A percentile compares a stretch with the other conserved stretches of the same genome.
Conservation (phyloP, 495 filamentous ascomycete species). For the Evernia prunastri region DNA sequence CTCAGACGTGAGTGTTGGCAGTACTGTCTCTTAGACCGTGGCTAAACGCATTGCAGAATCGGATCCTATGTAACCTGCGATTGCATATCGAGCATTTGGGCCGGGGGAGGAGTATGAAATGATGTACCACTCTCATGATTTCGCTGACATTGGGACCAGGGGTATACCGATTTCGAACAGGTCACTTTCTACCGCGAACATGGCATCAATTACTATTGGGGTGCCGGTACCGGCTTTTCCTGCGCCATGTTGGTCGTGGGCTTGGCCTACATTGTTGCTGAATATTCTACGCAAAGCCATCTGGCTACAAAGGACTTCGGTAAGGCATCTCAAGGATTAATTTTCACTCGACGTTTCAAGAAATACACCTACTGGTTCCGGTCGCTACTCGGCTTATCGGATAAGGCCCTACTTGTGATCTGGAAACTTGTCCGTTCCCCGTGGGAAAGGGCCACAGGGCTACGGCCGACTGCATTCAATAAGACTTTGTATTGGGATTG, state of each 20-base stretch:
- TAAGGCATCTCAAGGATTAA: neutral
- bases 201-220: slow-evolving; percentile 30
- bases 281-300: slow-evolving; percentile 32
- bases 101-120: neutral
- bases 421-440: neutral
- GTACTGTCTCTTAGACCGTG: neutral
- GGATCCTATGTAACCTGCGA: slow-evolving; percentile 10
- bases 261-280: slow-evolving; percentile 31
- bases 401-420: neutral
- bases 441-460: neutral
- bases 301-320: slow-evolving; percentile 11
- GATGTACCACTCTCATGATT: neutral
- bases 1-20: slow-evolving; percentile 20
- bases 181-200: slow-evolving; percentile 12
- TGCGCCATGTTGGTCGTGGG: slow-evolving; percentile 28
- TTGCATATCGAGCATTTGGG: slow-evolving; percentile 21
- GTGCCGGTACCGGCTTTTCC: slow-evolving; percentile 28
- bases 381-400: neutral
- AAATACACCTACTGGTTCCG: slow-evolving; percentile 3
- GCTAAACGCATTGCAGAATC: neutral
- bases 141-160: slow-evolving; percentile 1
- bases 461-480: neutral
- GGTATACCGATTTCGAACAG: slow-evolving; percentile 31
- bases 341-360: neutral
- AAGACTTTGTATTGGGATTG: neutral